Percentiles rank a stretch among this genome's conserved stretches.
Evolutionary conservation across 169 alveolate species (phyloP).

Genomic region (Babesia gibsoni): DNA sequence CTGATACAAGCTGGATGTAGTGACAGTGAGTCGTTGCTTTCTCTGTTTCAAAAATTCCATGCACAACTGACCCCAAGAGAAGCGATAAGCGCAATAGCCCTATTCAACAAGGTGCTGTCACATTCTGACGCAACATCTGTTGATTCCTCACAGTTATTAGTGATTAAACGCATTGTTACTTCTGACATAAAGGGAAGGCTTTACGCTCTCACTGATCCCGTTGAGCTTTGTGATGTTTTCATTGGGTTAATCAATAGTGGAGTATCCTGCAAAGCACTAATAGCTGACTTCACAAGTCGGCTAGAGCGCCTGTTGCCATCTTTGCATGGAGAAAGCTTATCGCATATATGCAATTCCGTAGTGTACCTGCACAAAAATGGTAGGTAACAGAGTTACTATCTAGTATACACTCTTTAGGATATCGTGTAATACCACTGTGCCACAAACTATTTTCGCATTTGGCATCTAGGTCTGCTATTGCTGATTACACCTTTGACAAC

Average conservation of each 20-base stretch:
- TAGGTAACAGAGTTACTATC: neutral
- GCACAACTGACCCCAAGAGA: constrained; percentile 34
- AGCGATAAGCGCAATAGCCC: constrained; percentile 21
- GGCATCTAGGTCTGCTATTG: constrained; percentile 6
- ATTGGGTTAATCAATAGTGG: neutral
- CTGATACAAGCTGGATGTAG: constrained; percentile 1
- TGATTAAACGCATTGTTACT: neutral
- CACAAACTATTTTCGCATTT: constrained; percentile 6
- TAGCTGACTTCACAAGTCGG: constrained; percentile 39
- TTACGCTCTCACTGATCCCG: constrained; percentile 45
- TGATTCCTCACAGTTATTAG: neutral
- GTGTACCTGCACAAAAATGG: constrained; percentile 29
- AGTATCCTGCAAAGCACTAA: constrained; percentile 1
- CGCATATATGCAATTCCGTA: constrained; percentile 27
- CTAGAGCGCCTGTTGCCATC: constrained; percentile 37
- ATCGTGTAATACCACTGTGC: constrained; percentile 14
- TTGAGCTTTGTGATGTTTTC: constrained; percentile 28
- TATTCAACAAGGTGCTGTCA: neutral
- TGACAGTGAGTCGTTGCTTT: neutral
- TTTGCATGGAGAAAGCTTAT: neutral
- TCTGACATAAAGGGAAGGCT: constrained; percentile 40
- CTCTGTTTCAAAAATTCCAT: neutral
- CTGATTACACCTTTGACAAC: neutral
- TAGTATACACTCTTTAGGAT: neutral
- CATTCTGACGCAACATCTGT: neutral